Evolutionary conservation across 208 protist species (phyloP), one percentile per base, ranked within the genome.

Genomic region (Wallacemonas sp.): DNA sequence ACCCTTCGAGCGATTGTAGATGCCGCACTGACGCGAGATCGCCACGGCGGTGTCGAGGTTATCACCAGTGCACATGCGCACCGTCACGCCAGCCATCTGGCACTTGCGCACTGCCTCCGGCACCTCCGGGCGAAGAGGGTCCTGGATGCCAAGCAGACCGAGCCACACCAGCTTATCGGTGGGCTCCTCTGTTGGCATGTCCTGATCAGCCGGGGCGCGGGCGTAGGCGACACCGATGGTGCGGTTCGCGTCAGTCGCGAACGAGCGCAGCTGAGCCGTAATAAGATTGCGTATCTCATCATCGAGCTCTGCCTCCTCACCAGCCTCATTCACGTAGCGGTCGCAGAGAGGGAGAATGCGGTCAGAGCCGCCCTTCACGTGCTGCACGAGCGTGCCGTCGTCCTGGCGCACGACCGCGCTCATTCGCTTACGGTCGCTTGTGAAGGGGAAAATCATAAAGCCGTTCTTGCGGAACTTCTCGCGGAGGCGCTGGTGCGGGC

Each of bases 11-110:
- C 71, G 57, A 24, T 83, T 89, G 63, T 78, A 87, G 58, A 98
- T 98, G 34, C 86, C 84, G 79, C 96, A 98, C 69, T 98, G 61
- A 24, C 81, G 78, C 3, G 95, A 94, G 50, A 99, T 98, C 19
- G 83, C 80, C n/a, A 89, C 71, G 1, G 97, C 97, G 21, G 96
- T 99, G 29, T 88, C 70, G 17, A 98, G 66, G 78, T 97, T 94
- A 64, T 98, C 95, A 41, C 97, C 98, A 0, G 98, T 99, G 45
- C 97, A 88, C 98, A 99, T 99, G 63, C 95, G 79, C 55, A 99
- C 96, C 4, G 72, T 48, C 42, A 48, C 27, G 88, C 48, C 78
- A 99, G 97, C 96, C 41, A 80, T 39, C 69, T 98, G 87, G 81
- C 97, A 99, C 66, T 82, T 78, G 32, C 39, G 52, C 17, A 99